These are phyloP conservation scores for Xylaria telfairii DNA, from an alignment of 495 filamentous ascomycete genomes.

Conservation along the genomic window DNA sequence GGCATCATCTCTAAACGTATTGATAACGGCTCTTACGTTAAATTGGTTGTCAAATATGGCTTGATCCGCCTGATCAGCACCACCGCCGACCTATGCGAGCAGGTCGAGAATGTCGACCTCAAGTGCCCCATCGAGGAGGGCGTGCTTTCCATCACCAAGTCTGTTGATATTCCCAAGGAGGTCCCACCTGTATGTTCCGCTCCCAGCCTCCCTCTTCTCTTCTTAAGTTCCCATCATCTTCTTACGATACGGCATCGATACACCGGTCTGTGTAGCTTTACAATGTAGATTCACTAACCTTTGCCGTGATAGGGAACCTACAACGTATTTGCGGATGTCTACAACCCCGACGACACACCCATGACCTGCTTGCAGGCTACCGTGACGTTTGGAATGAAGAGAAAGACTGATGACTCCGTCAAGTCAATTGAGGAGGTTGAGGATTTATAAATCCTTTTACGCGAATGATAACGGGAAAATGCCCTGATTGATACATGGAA, in stretches of 20 bases:
- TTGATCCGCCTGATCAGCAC: slow-evolving; percentile 86
- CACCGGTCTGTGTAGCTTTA: not conserved
- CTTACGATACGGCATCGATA: not conserved
- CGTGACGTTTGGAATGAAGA: slow-evolving; percentile 59
- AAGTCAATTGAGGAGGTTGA: slow-evolving; percentile 10
- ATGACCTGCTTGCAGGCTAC: slow-evolving; percentile 84
- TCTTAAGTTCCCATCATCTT: not conserved
- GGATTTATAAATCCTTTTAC: slow-evolving; percentile 23
- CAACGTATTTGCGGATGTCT: slow-evolving; percentile 85
- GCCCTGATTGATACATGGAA: slow-evolving; percentile 16
- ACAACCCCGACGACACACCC: slow-evolving; percentile 65
- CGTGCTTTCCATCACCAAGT: slow-evolving; percentile 71
- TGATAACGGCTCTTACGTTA: slow-evolving; percentile 77
- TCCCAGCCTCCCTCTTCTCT: not conserved
- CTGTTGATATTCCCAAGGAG: slow-evolving; percentile 82
- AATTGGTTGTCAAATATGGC: slow-evolving; percentile 89
- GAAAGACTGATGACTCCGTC: slow-evolving; percentile 4
- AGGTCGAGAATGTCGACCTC: slow-evolving; percentile 85
- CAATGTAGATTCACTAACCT: not conserved
- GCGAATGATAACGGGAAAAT: slow-evolving; percentile 9
- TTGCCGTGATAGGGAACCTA: slow-evolving; percentile 74
- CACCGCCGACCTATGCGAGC: slow-evolving; percentile 81
- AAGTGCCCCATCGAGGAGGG: slow-evolving; percentile 87
- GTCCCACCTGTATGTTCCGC: slow-evolving; percentile 81
- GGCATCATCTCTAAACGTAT: slow-evolving; percentile 74